Evolutionary conservation across 495 filamentous ascomycete genomes (phyloP).

Genomic region (Pseudomonodictys pantanalensis): DNA sequence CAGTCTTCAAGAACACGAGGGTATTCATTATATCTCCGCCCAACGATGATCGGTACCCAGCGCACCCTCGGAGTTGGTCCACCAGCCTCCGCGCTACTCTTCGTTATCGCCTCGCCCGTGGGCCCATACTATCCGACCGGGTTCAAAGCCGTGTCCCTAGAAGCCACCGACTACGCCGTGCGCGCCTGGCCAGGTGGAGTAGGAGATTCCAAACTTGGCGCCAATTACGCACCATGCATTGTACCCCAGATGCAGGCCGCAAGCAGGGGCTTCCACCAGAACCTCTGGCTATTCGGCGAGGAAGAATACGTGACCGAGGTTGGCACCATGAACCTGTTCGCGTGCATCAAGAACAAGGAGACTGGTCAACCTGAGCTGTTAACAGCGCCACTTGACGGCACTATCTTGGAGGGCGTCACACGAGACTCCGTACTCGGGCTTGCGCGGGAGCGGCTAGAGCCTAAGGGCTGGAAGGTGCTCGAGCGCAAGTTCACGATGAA

Average conservation of each 20-base stretch:
- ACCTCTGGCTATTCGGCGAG: conserved; percentile 92
- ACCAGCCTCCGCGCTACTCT: conserved; percentile 86
- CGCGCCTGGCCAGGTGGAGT: conserved; percentile 97
- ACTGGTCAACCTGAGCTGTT: conserved; percentile 85
- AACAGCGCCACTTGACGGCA: conserved; percentile 91
- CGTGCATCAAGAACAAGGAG: conserved; percentile 72
- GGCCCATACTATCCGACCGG: conserved; percentile 97
- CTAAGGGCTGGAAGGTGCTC: conserved; percentile 81
- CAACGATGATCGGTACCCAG: conserved; percentile 96
- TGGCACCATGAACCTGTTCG: conserved; percentile 97
- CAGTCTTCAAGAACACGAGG: conserved; percentile 55
- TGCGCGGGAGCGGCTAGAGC: conserved; percentile 73
- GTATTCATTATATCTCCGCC: conserved; percentile 91
- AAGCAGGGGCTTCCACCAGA: conserved; percentile 89
- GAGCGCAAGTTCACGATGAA: conserved; percentile 90
- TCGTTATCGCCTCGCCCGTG: conserved; percentile 92
- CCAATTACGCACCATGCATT: conserved; percentile 97
- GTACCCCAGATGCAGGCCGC: conserved; percentile 89
- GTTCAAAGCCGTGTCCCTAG: conserved; percentile 92
- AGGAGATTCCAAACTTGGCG: conserved; percentile 95
- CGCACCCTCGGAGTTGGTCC: conserved; percentile 85
- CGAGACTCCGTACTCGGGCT: conserved; percentile 81
- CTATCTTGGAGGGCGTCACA: conserved; percentile 93
- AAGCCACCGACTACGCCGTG: conserved; percentile 90
- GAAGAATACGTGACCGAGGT: conserved; percentile 95